A percentile compares a stretch with the other conserved stretches of the same genome.
Evolutionary conservation across 192 early-diverging fungal genomes (phyloP).

Genomic region (Gigaspora rosea): DNA sequence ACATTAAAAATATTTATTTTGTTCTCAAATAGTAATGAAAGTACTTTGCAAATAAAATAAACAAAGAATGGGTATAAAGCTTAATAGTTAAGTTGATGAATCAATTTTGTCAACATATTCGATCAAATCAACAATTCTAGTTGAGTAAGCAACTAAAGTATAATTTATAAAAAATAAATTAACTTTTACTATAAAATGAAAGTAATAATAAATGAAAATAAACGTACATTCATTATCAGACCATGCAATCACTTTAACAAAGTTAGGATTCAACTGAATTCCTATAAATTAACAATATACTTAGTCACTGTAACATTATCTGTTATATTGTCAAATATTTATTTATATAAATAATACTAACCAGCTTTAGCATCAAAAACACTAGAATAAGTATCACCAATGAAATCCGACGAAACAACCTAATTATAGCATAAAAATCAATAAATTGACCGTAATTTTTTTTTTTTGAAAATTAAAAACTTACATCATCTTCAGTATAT

Average conservation of each 20-base stretch:
- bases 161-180: constrained; percentile 39
- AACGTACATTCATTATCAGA: constrained; percentile 65
- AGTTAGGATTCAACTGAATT: constrained; percentile 89
- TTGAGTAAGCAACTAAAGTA: constrained; percentile 81
- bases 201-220: neutral
- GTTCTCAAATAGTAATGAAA: no score
- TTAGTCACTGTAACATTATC: no score
- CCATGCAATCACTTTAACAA: constrained; percentile 96
- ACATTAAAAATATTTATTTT: no score
- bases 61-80: no score
- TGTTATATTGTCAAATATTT: neutral
- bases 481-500: constrained; percentile 78
- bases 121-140: constrained; percentile 88
- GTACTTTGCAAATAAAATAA: no score
- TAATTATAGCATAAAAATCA: neutral
- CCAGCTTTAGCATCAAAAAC: constrained; percentile 97
- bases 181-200: neutral
- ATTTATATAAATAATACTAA: neutral
- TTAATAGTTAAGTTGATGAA: constrained; percentile 6
- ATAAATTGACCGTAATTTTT: no score
- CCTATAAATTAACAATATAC: neutral
- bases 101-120: constrained; percentile 63
- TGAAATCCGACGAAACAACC: constrained; percentile 94
- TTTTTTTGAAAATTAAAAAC: no score
- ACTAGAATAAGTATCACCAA: constrained; percentile 87